Conservation (phyloP, 1,284 basidiomycete species). For the Sanghuangporus weigelae region DNA sequence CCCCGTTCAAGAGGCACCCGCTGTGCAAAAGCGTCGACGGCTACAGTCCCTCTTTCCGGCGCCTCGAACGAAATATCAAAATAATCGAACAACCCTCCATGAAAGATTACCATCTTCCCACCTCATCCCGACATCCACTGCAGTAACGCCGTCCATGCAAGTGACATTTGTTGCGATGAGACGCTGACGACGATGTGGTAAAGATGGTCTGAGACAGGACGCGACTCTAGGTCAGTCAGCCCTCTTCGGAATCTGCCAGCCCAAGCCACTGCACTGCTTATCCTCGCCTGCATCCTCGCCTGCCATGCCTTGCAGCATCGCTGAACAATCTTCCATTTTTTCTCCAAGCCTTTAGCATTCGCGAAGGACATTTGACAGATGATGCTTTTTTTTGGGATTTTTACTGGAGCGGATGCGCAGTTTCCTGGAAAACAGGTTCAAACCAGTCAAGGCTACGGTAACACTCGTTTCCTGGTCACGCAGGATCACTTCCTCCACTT, state of each 20-base stretch:
- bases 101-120: too few relatives aligned
- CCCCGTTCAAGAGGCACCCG: too few relatives aligned
- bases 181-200: neutral
- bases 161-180: neutral
- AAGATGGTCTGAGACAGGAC: too few relatives aligned
- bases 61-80: neutral
- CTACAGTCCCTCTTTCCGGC: neutral
- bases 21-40: too few relatives aligned
- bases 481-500: neutral
- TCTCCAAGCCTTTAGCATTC: too few relatives aligned
- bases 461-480: neutral
- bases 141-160: neutral
- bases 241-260: slow-evolving; percentile 3
- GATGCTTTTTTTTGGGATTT: neutral
- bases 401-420: neutral
- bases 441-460: neutral
- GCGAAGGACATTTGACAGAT: too few relatives aligned
- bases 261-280: neutral
- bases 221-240: neutral
- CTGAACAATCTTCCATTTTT: neutral
- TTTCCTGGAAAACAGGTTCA: neutral
- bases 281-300: neutral
- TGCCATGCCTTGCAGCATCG: too few relatives aligned
- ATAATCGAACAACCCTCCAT: neutral
- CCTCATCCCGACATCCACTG: too few relatives aligned